These are phyloP conservation scores for Byssochlamys sp. DNA, from an alignment of 2,329 filamentous ascomycete species.

Conservation along the genomic window DNA sequence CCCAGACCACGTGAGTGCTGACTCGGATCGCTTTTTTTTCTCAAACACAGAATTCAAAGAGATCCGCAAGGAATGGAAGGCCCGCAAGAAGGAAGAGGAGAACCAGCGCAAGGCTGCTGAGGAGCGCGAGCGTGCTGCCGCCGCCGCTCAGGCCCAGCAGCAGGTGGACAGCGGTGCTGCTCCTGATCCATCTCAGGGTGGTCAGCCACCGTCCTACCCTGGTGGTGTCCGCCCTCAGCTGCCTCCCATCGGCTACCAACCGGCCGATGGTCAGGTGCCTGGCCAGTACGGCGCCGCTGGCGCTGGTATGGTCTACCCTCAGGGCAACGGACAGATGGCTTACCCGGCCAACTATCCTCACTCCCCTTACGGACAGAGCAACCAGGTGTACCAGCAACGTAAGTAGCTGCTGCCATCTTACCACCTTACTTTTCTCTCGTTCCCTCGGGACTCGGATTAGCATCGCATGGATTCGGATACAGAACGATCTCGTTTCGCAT, in stretches of 20 bases:
- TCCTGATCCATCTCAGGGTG: conserved; percentile 39
- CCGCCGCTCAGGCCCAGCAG: conserved; percentile 45
- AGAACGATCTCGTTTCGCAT: conserved; percentile 11
- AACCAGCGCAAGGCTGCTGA: conserved; percentile 80
- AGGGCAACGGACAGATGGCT: conserved; percentile 39
- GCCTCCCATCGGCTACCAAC: conserved; percentile 66
- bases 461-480: conserved; percentile 11
- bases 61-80: conserved; percentile 98
- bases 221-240: conserved; percentile 53
- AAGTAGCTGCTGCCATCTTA: conserved; percentile 28
- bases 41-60: conserved; percentile 78
- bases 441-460: conserved; percentile 7
- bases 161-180: conserved; percentile 38
- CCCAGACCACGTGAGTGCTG: neutral
- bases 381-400: conserved; percentile 43
- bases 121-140: conserved; percentile 62
- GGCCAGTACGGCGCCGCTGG: conserved; percentile 57
- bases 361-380: conserved; percentile 41
- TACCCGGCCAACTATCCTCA: conserved; percentile 42
- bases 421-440: conserved; percentile 10
- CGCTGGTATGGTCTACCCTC: conserved; percentile 37
- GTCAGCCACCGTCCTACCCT: conserved; percentile 37
- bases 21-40: neutral
- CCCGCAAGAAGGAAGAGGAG: conserved; percentile 97
- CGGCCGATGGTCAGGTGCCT: conserved; percentile 45